Conservation (phyloP, 2,329 filamentous ascomycete genomes). For the Elsinoe perseae region DNA sequence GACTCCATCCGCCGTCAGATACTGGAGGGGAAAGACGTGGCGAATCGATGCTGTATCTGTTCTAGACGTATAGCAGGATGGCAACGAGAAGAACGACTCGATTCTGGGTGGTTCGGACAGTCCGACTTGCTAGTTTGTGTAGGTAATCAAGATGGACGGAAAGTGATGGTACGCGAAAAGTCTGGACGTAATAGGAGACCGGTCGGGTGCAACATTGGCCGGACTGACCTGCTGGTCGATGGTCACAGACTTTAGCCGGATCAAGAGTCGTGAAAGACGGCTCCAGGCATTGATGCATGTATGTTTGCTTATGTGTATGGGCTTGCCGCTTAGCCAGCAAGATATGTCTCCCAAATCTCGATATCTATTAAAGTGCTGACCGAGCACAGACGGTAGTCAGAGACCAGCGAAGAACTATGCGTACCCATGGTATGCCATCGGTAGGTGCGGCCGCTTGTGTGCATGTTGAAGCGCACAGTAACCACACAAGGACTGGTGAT, state of each 20-base stretch:
- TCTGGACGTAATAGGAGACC: background rate
- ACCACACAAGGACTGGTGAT: background rate
- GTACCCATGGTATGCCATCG: background rate
- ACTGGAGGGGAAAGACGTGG: background rate
- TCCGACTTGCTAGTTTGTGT: background rate
- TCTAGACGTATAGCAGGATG: background rate
- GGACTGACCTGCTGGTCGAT: background rate
- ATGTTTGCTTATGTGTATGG: background rate
- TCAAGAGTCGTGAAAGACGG: background rate
- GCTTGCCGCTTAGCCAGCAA: background rate
- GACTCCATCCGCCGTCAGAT: background rate
- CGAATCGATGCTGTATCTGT: background rate
- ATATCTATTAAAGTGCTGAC: constrained; percentile 2
- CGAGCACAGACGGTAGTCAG: background rate
- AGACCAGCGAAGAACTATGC: background rate
- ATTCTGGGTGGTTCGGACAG: background rate
- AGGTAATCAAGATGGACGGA: background rate
- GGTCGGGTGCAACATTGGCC: background rate
- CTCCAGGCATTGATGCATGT: background rate
- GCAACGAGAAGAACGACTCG: background rate
- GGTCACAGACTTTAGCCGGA: background rate
- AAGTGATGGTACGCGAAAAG: background rate
- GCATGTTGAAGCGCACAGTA: background rate
- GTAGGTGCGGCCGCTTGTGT: background rate
- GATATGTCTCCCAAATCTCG: background rate